These are phyloP conservation scores for Ustilago nuda DNA, from an alignment of 1,284 basidiomycete genomes.

Conservation along the genomic window DNA sequence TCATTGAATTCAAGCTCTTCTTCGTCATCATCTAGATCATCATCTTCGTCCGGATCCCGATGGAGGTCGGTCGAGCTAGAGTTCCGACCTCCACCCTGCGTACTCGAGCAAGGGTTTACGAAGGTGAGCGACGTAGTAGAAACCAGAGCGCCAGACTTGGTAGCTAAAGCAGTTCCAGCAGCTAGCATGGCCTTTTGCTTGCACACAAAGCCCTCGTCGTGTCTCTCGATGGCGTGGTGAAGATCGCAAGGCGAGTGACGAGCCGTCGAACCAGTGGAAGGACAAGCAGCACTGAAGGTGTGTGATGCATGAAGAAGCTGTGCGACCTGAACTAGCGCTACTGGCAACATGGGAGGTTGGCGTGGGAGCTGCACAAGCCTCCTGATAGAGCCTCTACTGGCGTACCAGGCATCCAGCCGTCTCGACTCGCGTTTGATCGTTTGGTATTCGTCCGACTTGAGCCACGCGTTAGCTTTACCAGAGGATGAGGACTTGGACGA, in stretches of 20 bases:
- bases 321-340: conserved; percentile 48
- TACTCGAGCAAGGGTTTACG: conserved; percentile 17
- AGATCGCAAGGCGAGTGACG: conserved; percentile 57
- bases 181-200: conserved; percentile 42
- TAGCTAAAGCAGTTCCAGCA: conserved; percentile 19
- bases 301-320: conserved; percentile 57
- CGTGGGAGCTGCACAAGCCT: conserved; percentile 49
- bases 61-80: conserved; percentile 11
- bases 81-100: conserved; percentile 12
- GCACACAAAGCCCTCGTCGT: conserved; percentile 52
- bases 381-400: conserved; percentile 46
- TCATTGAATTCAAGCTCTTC: conserved; percentile 44
- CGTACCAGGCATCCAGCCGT: conserved; percentile 51
- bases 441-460: conserved; percentile 34
- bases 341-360: conserved; percentile 45
- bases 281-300: conserved; percentile 55
- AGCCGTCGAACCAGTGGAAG: conserved; percentile 45
- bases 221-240: conserved; percentile 57
- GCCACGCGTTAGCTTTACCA: conserved; percentile 26
- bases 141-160: conserved; percentile 1
- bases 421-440: conserved; percentile 45
- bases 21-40: conserved; percentile 19
- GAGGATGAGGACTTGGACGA: conserved; percentile 9
- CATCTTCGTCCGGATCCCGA: conserved; percentile 7
- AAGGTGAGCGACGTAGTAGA: conserved; percentile 11